Percentiles rank a stretch among this genome's conserved stretches.
Conservation (phyloP, 2,329 filamentous ascomycete species). For the Clonostachys solani region DNA sequence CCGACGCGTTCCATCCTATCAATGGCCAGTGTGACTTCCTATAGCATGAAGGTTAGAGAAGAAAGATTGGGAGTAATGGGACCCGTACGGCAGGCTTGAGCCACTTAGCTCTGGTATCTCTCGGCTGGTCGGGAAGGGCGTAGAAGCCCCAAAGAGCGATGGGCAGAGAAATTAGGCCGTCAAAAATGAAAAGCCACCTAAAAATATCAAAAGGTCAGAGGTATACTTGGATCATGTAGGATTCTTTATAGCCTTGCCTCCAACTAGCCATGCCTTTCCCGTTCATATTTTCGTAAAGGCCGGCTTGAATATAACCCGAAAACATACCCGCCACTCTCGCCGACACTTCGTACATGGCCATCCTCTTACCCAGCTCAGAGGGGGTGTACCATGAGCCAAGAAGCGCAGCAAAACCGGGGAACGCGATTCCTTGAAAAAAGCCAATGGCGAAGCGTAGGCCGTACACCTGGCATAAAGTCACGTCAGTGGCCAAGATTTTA, state of each 20-base stretch:
- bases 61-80: too few relatives aligned
- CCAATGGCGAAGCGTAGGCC: conserved; percentile 33
- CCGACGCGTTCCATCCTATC: conserved; percentile 20
- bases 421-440: conserved; percentile 23
- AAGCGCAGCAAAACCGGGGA: conserved; percentile 25
- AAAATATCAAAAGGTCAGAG: too few relatives aligned
- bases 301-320: conserved; percentile 19
- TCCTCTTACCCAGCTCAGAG: conserved; percentile 30
- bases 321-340: conserved; percentile 18
- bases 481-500: too few relatives aligned
- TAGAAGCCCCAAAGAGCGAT: conserved; percentile 20
- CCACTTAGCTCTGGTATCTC: conserved; percentile 16
- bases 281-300: conserved; percentile 26
- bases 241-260: conserved; percentile 19
- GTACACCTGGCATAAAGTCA: conserved; percentile 10
- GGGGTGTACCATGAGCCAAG: conserved; percentile 35
- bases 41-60: neutral
- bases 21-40: conserved; percentile 18
- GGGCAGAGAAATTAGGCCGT: conserved; percentile 23
- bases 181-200: conserved; percentile 23
- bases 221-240: too few relatives aligned
- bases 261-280: conserved; percentile 39
- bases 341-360: conserved; percentile 30
- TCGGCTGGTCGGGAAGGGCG: conserved; percentile 23
- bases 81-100: conserved; percentile 7